These are phyloP conservation scores for Pisolithus thermaeus DNA, from an alignment of 1,284 basidiomycete genomes.

Conservation along the genomic window DNA sequence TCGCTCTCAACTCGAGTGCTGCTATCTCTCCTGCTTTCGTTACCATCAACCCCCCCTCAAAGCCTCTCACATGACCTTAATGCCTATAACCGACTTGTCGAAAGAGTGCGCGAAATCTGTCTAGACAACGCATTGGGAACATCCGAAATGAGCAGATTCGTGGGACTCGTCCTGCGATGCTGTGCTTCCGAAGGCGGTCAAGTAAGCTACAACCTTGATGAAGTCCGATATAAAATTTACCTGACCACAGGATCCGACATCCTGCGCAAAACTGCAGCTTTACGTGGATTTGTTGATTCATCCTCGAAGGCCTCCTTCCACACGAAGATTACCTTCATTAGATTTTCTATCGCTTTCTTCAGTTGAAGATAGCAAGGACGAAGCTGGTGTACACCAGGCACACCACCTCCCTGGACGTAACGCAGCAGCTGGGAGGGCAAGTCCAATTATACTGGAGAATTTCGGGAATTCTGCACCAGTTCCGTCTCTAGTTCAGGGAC, in stretches of 20 bases:
- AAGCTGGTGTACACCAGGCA: slow-evolving; percentile 38
- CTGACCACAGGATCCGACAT: slow-evolving; percentile 12
- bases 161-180: slow-evolving; percentile 45
- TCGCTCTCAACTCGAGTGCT: slow-evolving; percentile 56
- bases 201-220: slow-evolving; percentile 13
- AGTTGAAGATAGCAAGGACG: slow-evolving; percentile 58
- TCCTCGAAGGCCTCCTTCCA: slow-evolving; percentile 68
- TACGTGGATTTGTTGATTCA: slow-evolving; percentile 64
- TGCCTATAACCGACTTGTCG: slow-evolving; percentile 40
- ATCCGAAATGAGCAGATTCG: slow-evolving; percentile 51
- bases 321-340: slow-evolving; percentile 61
- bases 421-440: neutral
- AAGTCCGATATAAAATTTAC: neutral
- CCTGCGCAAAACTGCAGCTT: slow-evolving; percentile 26
- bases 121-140: slow-evolving; percentile 48
- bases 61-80: slow-evolving; percentile 48
- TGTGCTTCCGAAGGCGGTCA: slow-evolving; percentile 21
- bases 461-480: neutral
- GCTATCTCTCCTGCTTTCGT: slow-evolving; percentile 47
- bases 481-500: slow-evolving; percentile 3
- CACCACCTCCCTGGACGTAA: slow-evolving; percentile 31
- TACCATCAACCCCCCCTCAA: slow-evolving; percentile 52
- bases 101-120: slow-evolving; percentile 42
- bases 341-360: slow-evolving; percentile 56
- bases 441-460: neutral